phyloP scores from a whole-genome alignment of 805 yeast genomes.

The Zygosaccharomyces bisporus region DNA sequence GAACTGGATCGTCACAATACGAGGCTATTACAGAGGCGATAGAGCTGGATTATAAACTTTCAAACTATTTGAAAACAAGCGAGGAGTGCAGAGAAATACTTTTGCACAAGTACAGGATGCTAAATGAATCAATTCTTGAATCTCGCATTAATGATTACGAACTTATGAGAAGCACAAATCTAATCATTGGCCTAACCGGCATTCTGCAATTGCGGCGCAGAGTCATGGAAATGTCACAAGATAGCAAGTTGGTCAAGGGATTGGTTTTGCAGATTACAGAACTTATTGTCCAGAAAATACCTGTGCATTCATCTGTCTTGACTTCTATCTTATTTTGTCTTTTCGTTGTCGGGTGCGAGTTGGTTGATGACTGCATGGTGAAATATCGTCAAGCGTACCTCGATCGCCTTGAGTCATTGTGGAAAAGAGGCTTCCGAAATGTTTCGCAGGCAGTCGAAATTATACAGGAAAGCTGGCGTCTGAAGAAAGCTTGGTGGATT shows the following conservation, averaged over 20 bases:
- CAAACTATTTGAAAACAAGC: conserved; percentile 23
- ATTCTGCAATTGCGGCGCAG: conserved; percentile 55
- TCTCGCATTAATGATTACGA: conserved; percentile 20
- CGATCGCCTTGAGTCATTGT: conserved; percentile 10
- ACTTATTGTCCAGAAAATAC: conserved; percentile 5
- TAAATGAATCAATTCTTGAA: neutral
- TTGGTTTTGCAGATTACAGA: conserved; percentile 37
- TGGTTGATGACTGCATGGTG: conserved; percentile 13
- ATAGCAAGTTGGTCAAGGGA: conserved; percentile 31
- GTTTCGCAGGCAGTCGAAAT: conserved; percentile 13
- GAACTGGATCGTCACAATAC: conserved; percentile 20
- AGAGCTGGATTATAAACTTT: conserved; percentile 37
- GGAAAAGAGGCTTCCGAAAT: conserved; percentile 13
- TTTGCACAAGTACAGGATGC: conserved; percentile 1
- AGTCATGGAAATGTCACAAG: conserved; percentile 47
- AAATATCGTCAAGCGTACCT: conserved; percentile 13
- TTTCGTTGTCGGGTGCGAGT: conserved; percentile 27
- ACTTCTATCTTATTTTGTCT: conserved; percentile 21
- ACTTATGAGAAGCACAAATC: conserved; percentile 46
- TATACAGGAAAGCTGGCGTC: conserved; percentile 16
- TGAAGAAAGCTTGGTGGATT: conserved; percentile 16
- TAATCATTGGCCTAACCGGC: conserved; percentile 51
- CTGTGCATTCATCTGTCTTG: conserved; percentile 12
- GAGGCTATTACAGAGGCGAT: conserved; percentile 34
- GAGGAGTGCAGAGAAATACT: conserved; percentile 31